A percentile compares a stretch with the other conserved stretches of the same genome.
Conservation (phyloP, 768 basidiomycete species). For the Dendrothele bispora region DNA sequence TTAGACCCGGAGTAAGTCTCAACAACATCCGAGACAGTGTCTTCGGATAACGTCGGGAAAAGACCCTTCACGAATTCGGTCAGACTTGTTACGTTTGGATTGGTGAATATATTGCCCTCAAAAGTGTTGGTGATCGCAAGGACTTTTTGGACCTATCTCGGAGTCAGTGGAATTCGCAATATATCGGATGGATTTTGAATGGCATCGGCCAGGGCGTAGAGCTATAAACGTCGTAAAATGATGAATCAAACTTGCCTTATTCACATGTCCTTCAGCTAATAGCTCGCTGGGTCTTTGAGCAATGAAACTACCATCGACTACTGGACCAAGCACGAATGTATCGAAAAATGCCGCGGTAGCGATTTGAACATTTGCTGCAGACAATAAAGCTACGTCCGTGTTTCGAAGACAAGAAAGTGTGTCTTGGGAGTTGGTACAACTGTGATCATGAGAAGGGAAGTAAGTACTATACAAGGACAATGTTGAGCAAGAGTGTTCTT, state of each 20-base stretch:
- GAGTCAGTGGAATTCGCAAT: too few species aligned
- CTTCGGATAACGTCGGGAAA: constrained; percentile 35
- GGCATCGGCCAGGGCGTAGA: neutral
- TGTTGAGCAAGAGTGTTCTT: too few species aligned
- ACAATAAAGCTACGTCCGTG: constrained; percentile 28
- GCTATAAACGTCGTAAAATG: too few species aligned
- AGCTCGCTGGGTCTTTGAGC: constrained; percentile 39
- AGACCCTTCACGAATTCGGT: constrained; percentile 35
- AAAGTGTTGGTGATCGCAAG: constrained; percentile 37
- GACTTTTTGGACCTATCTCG: constrained; percentile 23
- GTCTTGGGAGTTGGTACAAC: constrained; percentile 33
- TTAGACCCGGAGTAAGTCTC: constrained; percentile 30
- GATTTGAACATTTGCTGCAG: constrained; percentile 32
- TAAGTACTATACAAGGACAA: neutral
- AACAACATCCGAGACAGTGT: constrained; percentile 22
- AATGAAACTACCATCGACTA: constrained; percentile 49
- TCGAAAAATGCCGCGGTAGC: constrained; percentile 34
- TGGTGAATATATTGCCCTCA: constrained; percentile 39
- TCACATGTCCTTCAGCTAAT: constrained; percentile 35
- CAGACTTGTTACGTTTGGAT: constrained; percentile 23
- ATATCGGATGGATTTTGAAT: too few species aligned
- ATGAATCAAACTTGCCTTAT: constrained; percentile 33
- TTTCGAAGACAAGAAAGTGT: constrained; percentile 40
- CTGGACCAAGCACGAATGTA: constrained; percentile 39
- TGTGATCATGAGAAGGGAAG: constrained; percentile 10